Evolutionary conservation across 2,329 filamentous ascomycete species (phyloP), one percentile per base, ranked within the genome.

Genomic region (Cercospora sp.): DNA sequence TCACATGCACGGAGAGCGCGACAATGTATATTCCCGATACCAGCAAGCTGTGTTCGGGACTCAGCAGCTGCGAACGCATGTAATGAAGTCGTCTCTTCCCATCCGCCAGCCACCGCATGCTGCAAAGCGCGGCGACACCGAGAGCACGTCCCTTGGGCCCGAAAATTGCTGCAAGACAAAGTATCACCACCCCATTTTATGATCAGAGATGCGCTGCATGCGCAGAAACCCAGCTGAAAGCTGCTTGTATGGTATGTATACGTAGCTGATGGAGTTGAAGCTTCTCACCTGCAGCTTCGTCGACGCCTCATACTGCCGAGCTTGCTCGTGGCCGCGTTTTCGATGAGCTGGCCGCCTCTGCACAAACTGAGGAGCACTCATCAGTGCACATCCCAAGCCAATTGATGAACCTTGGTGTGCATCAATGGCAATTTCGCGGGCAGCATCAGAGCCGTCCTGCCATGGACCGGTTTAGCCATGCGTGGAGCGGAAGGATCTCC

Each of bases 181-280:
- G 12, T 28, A 24, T 53, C 24, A 53, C 24, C 49, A 53, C 24
- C 49, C 24, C 24, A 3, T 8, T 28, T 30, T 24, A 53, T 13
- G 8, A 53, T 53, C 24, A 28, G 6, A 53, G 49, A 53, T 28
- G 49, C 49, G 5, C 16, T 53, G 49, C 49, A 53, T 53, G 49
- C 49, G 21, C 49, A 28, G 16, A 24, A 21, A 21, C 30, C 21
- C 28, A 34, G 55, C 55, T 34, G 4, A 30, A 32, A 34, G 28
- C 55, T 58, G 26, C 1, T 6, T 59, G 6, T 59, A 34, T 37
- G 32, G 55, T 34, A 32, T 37, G 32, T 21, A 37, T 59, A 37
- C 55, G 55, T 59, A 59, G 55, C 55, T 21, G 9, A 59, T 59
- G 55, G 55, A 59, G 55, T 34, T 34, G 55, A 21, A 59, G 55